Base-by-base conservation (phyloP, 2,329 filamentous ascomycete species). In the Colletotrichum sp. region DNA sequence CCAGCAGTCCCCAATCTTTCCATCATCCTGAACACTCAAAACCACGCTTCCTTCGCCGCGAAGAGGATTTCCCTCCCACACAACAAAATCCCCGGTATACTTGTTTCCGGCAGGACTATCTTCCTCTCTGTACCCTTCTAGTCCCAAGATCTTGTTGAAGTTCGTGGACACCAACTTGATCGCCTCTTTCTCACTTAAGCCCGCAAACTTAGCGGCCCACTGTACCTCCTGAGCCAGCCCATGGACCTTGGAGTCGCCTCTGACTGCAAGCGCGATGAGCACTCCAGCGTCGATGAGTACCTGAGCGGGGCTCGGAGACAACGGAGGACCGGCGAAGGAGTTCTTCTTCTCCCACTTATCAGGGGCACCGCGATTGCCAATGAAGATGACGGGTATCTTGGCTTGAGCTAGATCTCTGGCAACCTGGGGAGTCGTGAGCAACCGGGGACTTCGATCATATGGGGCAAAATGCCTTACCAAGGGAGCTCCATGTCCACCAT, bases 31-130 rank as follows among this genome's bases (percentile, higher is more conserved):
- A 2, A 74, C 59, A 61, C 39, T 70, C 7, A 74, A n/a, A 5
- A 84, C 83, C 26, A 85, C 84, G 48, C 82, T 85, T 2, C 82
- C 85, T 4, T 84, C 84, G 61, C 81, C 84, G 61, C 84, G 80
- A 43, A 88, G 76, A 26, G 86, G 86, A 77, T 83, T 82, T 4
- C 85, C 85, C 72, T 88, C 85, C 79, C 82, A 88, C 8, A 88
- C 74, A 14, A 88, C 86, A 64, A 87, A 79, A 69, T 88, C 86
- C 7, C 43, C 66, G 1, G 7, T 4, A 24, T 14, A 65, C 13
- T 76, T 78, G 30, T 78, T 80, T 24, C 72, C 13, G 12, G 6
- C 6, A 6, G 43, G 43, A 48, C 7, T 9, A 34, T 7, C 26
- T 39, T 12, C 6, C 24, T 43, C 4, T n/a, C 8, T 7, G 8